Evolutionary conservation across 129 eudicot genomes (phyloP).

Genomic region (Flaveria bidentis): DNA sequence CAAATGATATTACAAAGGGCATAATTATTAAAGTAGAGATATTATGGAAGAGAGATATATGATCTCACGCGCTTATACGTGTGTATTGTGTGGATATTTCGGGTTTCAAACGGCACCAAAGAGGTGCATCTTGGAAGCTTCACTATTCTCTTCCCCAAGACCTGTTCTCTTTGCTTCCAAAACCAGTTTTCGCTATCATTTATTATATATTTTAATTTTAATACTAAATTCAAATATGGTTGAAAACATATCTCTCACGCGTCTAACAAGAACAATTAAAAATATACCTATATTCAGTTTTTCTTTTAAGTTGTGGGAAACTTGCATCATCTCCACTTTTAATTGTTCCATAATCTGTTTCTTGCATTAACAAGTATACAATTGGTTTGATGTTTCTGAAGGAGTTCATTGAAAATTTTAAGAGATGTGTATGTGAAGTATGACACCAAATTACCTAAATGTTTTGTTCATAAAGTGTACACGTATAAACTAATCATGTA

Average conservation of each 20-base stretch:
- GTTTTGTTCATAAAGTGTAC: too few species aligned
- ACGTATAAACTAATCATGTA: too few species aligned
- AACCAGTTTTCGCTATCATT: neutral
- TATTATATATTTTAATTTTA: neutral
- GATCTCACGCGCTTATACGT: constrained; percentile 36
- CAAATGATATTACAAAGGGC: neutral
- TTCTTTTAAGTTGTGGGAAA: too few species aligned
- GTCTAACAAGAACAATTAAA: neutral
- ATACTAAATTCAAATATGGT: too few species aligned
- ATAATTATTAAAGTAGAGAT: neutral
- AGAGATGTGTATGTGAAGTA: too few species aligned
- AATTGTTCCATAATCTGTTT: too few species aligned
- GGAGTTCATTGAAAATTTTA: too few species aligned
- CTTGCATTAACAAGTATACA: too few species aligned
- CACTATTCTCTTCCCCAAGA: constrained; percentile 24
- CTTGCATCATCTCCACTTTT: too few species aligned
- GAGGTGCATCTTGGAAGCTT: constrained; percentile 17
- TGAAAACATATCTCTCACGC: neutral
- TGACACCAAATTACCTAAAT: too few species aligned
- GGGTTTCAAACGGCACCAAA: constrained; percentile 25
- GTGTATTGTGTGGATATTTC: constrained; percentile 13
- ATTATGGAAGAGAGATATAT: constrained; percentile 4
- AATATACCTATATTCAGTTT: too few species aligned
- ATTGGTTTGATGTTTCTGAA: too few species aligned
- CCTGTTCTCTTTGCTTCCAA: constrained; percentile 30